Base-by-base conservation (phyloP, 345 rosid genomes). In the Melastoma malabathricum region DNA sequence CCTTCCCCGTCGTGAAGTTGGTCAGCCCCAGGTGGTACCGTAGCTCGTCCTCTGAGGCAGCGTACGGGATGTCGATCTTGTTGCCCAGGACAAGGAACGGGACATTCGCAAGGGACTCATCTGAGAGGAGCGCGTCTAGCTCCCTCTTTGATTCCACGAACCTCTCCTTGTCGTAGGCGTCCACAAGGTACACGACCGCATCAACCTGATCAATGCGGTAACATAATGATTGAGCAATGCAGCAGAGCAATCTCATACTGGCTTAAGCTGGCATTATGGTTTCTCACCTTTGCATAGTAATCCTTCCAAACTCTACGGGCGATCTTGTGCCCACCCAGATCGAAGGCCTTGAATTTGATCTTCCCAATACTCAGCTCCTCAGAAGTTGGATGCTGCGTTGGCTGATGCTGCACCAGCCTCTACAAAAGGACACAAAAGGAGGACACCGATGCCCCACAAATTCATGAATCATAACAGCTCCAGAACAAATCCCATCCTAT, bases 251-350 rank as follows among this genome's bases (percentile, higher is more conserved):
- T 22, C 25, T 22, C 25, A 4, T 4, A 22, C 25, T 22, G 25
- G 25, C 25, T 22, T 22, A 22, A 22, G 25, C 25, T 22, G 25
- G 2, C 10, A 14, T 14, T 54, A 13, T 15, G 15, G 13, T 16
- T 3, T 15, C 7, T n/a, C 51, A 67, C 79, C 79, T 70, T 60
- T 1, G 79, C 47, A 53, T 61, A 74, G 59, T 74, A 74, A 44
- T 74, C 79, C 46, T 68, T 71, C 79, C 79, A 70, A 20, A 74
- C 75, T 3, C 79, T 49, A 16, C 79, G 75, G 56, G 75, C 79
- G 56, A 74, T 74, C 68, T 58, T 65, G 29, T 70, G 79, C 23
- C 79, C 79, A 4, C 79, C 75, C 64, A 74, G 62, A 59, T 74
- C 75, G 51, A 74, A 67, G 22, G 75, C 79, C 64, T 74, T 74